These are phyloP conservation scores for Ogataea henricii DNA, from an alignment of 805 yeast species.

Conservation along the genomic window DNA sequence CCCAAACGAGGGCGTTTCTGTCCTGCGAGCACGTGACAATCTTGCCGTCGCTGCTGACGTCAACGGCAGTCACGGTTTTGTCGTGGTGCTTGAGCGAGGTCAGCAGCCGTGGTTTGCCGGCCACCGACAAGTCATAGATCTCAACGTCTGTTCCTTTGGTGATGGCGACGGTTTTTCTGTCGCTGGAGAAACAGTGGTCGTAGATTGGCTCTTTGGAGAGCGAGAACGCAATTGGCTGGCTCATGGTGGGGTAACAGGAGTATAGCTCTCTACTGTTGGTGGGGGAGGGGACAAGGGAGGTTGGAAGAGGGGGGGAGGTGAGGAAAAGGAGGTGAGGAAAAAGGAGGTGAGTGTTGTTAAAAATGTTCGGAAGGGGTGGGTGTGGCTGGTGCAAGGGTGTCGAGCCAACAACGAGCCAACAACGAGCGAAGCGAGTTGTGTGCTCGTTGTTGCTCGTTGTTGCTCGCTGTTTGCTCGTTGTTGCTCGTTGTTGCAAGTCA, in stretches of 20 bases:
- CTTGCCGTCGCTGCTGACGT: constrained; percentile 82
- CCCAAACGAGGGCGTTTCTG: constrained; percentile 97
- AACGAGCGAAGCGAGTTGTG: background rate
- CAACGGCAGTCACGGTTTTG: constrained; percentile 92
- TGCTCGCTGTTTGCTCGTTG: background rate
- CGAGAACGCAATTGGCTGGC: constrained; percentile 49
- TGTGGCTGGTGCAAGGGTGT: constrained; percentile 9
- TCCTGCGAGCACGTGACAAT: constrained; percentile 98
- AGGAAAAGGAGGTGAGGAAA: background rate
- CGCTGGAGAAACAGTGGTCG: constrained; percentile 85
- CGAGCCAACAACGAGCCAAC: background rate
- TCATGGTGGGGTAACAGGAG: constrained; percentile 36
- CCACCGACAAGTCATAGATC: constrained; percentile 58
- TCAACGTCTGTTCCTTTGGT: constrained; percentile 79
- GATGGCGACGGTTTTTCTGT: constrained; percentile 66
- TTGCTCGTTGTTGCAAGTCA: no score
- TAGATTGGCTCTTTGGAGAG: constrained; percentile 85
- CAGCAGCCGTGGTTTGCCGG: constrained; percentile 59
- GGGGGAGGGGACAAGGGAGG: background rate
- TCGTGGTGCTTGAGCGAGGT: constrained; percentile 82
- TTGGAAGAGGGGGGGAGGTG: background rate
- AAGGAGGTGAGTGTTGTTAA: background rate
- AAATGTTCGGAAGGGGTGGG: background rate
- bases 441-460: no score
- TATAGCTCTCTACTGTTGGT: constrained; percentile 39